Conservation (phyloP, 805 yeast species). For the Kodamaea restingae region DNA sequence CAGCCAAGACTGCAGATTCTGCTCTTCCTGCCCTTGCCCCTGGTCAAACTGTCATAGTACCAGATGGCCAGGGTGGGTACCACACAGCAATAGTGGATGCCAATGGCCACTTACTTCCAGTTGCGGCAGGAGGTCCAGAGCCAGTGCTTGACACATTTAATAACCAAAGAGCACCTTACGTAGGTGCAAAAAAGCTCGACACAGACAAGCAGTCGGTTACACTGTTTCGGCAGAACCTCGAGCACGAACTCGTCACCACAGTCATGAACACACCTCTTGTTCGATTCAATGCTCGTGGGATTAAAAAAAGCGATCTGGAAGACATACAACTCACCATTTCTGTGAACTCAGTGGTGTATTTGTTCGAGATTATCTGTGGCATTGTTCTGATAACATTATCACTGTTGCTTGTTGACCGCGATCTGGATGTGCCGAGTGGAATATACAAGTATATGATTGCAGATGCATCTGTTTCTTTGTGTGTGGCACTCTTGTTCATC, state of each 20-base stretch:
- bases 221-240: conserved; percentile 22
- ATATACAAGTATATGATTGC: conserved; percentile 38
- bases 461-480: conserved; percentile 28
- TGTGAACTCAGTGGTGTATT: conserved; percentile 25
- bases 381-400: conserved; percentile 27
- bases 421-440: conserved; percentile 19
- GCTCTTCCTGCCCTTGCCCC: conserved; percentile 6
- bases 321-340: conserved; percentile 20
- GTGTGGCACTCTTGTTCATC: conserved; percentile 33
- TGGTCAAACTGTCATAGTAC: conserved; percentile 11
- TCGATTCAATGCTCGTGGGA: conserved; percentile 17
- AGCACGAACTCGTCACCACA: conserved; percentile 23
- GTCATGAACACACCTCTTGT: conserved; percentile 34
- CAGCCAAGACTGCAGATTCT: neutral
- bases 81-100: conserved; percentile 1
- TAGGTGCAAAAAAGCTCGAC: neutral
- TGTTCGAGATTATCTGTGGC: conserved; percentile 27
- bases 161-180: too few species aligned
- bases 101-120: conserved; percentile 6
- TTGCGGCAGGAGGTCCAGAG: too few species aligned
- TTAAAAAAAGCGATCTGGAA: conserved; percentile 11
- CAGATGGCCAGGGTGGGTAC: conserved; percentile 4
- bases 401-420: conserved; percentile 22
- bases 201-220: conserved; percentile 13
- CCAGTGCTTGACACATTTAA: too few species aligned